A percentile compares a stretch with the other conserved stretches of the same genome.
Evolutionary conservation across 2,329 filamentous ascomycete species (phyloP).

Genomic region (Aphanocladium album): DNA sequence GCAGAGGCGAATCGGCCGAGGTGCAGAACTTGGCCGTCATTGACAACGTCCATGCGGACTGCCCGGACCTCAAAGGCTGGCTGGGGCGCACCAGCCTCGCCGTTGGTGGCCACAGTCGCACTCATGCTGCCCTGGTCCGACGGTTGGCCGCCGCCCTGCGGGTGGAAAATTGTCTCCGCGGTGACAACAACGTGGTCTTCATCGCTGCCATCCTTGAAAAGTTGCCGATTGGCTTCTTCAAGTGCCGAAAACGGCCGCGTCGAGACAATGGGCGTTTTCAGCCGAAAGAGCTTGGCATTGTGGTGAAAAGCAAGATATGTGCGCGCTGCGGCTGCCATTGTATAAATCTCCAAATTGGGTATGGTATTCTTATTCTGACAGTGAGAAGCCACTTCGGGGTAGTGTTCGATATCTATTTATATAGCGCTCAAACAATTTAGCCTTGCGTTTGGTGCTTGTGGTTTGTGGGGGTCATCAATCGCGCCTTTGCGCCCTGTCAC

Average conservation of each 20-base stretch:
- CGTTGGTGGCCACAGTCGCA: slow-evolving; percentile 13
- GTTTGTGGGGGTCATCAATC: slow-evolving; percentile 8
- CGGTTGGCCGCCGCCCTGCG: slow-evolving; percentile 70
- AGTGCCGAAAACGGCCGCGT: slow-evolving; percentile 46
- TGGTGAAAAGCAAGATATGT: slow-evolving; percentile 43
- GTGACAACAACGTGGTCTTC: slow-evolving; percentile 55
- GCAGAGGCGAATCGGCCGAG: slow-evolving; percentile 50
- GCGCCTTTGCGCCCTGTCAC: slow-evolving; percentile 10
- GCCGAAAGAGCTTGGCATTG: slow-evolving; percentile 37
- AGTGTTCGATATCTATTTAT: background rate
- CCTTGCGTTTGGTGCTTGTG: background rate
- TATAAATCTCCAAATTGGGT: background rate
- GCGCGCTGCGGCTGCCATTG: slow-evolving; percentile 20
- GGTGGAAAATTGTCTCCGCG: slow-evolving; percentile 66
- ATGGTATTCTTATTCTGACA: background rate
- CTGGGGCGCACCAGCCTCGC: slow-evolving; percentile 11
- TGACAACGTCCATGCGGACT: slow-evolving; percentile 50
- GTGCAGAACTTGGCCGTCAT: slow-evolving; percentile 57
- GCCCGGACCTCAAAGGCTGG: slow-evolving; percentile 47
- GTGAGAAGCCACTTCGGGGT: background rate
- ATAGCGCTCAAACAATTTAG: background rate
- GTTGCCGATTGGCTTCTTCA: slow-evolving; percentile 43
- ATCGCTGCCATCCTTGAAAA: slow-evolving; percentile 53
- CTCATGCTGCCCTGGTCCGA: slow-evolving; percentile 59
- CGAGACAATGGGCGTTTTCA: slow-evolving; percentile 40